Evolutionary conservation across 2,329 filamentous ascomycete genomes (phyloP).

Genomic region (Dactylonectria macrodidyma): DNA sequence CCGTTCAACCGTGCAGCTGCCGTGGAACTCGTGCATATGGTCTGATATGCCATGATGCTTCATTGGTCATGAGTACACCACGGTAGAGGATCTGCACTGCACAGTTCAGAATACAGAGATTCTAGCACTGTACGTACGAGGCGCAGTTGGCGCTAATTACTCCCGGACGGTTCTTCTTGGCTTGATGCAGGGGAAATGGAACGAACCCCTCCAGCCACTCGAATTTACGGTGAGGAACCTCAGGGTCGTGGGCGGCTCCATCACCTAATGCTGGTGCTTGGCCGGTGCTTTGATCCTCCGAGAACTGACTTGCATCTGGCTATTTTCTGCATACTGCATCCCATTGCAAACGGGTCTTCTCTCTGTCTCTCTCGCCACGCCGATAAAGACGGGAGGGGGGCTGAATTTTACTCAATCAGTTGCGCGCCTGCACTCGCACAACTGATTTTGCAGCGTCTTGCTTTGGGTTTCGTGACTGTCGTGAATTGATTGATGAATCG

Average conservation of each 20-base stretch:
- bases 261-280: not conserved
- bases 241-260: constrained; percentile 12
- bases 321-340: constrained; percentile 24
- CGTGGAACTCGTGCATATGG: too few species aligned
- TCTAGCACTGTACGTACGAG: too few species aligned
- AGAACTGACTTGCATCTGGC: constrained; percentile 27
- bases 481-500: not conserved
- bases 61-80: too few species aligned
- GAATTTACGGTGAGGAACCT: constrained; percentile 48
- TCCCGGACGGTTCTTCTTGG: not conserved
- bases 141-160: not conserved
- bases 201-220: constrained; percentile 46
- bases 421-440: constrained; percentile 1
- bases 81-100: too few species aligned
- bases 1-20: not conserved
- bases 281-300: not conserved
- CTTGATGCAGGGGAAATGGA: constrained; percentile 1
- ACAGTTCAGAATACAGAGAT: too few species aligned
- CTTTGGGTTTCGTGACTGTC: too few species aligned
- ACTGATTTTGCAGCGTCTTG: not conserved
- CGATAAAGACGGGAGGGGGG: constrained; percentile 3
- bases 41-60: too few species aligned
- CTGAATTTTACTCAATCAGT: not conserved
- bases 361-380: constrained; percentile 4
- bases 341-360: constrained; percentile 11